phyloP scores from a whole-genome alignment of 352 stramenopile genomes.

The Globisporangium orthogonon region DNA sequence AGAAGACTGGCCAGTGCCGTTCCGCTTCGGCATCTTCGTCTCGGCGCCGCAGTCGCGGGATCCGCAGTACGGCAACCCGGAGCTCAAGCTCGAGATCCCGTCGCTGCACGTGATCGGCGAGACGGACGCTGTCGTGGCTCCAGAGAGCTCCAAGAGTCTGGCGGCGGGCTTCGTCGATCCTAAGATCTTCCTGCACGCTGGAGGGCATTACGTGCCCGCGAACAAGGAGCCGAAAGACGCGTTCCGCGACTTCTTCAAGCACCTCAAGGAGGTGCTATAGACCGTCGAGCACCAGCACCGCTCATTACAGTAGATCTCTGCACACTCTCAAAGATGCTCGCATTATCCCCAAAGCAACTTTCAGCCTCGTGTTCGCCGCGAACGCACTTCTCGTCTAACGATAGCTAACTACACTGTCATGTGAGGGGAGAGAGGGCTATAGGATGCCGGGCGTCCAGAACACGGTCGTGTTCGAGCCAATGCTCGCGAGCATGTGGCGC shows the following conservation, averaged over 20 bases:
- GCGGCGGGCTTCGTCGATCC: conserved; percentile 49
- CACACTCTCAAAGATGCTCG: no score
- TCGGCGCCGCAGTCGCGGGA: conserved; percentile 44
- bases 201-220: conserved; percentile 83
- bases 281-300: neutral
- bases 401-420: neutral
- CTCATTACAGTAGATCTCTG: no score
- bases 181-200: conserved; percentile 49
- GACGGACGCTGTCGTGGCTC: conserved; percentile 62
- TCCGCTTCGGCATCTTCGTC: conserved; percentile 74
- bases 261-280: conserved; percentile 17
- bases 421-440: neutral
- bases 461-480: conserved; percentile 67
- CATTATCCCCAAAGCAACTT: no score
- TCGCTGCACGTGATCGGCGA: conserved; percentile 80
- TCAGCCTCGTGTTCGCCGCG: neutral
- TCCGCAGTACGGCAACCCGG: conserved; percentile 29
- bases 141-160: conserved; percentile 49
- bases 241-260: conserved; percentile 64
- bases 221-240: conserved; percentile 80
- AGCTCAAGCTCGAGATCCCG: conserved; percentile 45
- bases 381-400: no score
- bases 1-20: conserved; percentile 44
- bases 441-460: conserved; percentile 47
- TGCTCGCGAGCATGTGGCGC: conserved; percentile 68